These are phyloP conservation scores for Botryotinia calthae DNA, from an alignment of 2,329 filamentous ascomycete species.

Conservation along the genomic window DNA sequence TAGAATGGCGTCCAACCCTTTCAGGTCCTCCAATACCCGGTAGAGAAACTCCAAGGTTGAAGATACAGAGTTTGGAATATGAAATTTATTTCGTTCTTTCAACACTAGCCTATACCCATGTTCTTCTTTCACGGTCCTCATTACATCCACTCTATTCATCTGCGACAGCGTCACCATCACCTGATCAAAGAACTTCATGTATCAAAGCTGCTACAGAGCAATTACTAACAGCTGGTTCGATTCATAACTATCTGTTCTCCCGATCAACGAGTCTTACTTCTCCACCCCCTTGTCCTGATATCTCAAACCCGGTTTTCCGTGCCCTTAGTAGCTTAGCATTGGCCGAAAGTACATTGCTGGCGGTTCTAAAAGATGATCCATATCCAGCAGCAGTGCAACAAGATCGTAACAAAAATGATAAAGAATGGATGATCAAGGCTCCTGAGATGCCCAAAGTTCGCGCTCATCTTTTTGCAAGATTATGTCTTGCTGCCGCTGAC, in stretches of 20 bases:
- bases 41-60: slow-evolving; percentile 64
- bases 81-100: slow-evolving; percentile 79
- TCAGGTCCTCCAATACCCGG: slow-evolving; percentile 62
- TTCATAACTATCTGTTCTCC: slow-evolving; percentile 69
- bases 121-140: slow-evolving; percentile 66
- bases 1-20: slow-evolving; percentile 85
- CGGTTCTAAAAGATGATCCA: slow-evolving; percentile 90
- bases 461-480: slow-evolving; percentile 79
- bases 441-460: slow-evolving; percentile 86
- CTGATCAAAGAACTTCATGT: slow-evolving; percentile 65
- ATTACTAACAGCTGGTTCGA: slow-evolving; percentile 73
- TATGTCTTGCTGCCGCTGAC: slow-evolving; percentile 85
- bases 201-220: slow-evolving; percentile 73
- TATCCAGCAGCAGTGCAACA: slow-evolving; percentile 82
- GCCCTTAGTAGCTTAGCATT: slow-evolving; percentile 66
- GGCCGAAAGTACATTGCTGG: slow-evolving; percentile 85
- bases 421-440: slow-evolving; percentile 94
- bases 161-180: slow-evolving; percentile 56
- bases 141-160: slow-evolving; percentile 72
- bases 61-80: slow-evolving; percentile 72
- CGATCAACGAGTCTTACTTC: slow-evolving; percentile 48
- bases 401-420: slow-evolving; percentile 76
- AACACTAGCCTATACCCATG: slow-evolving; percentile 72
- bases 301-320: slow-evolving; percentile 51
- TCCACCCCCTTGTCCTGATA: slow-evolving; percentile 49